phyloP scores from a whole-genome alignment of 352 stramenopile species.

The Globisporangium irregulare region DNA sequence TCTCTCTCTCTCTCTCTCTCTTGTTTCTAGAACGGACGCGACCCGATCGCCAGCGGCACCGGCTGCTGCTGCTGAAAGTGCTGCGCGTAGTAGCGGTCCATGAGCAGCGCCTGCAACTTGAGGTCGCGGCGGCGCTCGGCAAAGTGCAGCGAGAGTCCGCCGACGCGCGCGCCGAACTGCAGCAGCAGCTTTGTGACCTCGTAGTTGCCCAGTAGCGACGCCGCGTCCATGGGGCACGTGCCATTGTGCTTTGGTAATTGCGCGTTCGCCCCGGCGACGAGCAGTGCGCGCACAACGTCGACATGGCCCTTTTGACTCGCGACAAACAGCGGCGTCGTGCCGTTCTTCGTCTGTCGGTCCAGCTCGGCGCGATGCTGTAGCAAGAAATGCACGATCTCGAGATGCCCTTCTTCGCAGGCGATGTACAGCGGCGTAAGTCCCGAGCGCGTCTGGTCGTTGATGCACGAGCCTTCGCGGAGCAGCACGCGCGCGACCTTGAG shows the following conservation, averaged over 20 bases:
- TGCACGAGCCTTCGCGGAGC: constrained; percentile 41
- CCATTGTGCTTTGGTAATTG: constrained; percentile 69
- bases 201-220: constrained; percentile 57
- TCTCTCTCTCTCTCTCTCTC: constrained; percentile 1
- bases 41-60: constrained; percentile 5
- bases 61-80: constrained; percentile 24
- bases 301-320: constrained; percentile 70
- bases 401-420: constrained; percentile 79
- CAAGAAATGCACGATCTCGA: constrained; percentile 57
- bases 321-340: constrained; percentile 72
- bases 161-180: constrained; percentile 59
- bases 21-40: constrained; percentile 5
- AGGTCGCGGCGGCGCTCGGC: constrained; percentile 63
- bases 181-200: constrained; percentile 61
- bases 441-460: constrained; percentile 77
- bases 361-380: constrained; percentile 31
- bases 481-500: constrained; percentile 47
- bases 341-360: constrained; percentile 46
- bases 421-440: constrained; percentile 81
- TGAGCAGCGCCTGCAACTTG: constrained; percentile 58
- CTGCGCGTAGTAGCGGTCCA: constrained; percentile 62
- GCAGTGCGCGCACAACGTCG: constrained; percentile 52
- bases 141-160: constrained; percentile 68
- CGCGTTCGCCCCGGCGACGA: constrained; percentile 47
- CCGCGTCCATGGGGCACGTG: constrained; percentile 69